A percentile compares a stretch with the other conserved stretches of the same genome.
Evolutionary conservation across 306 rosid species (phyloP).

Genomic region (Mucuna pruriens): DNA sequence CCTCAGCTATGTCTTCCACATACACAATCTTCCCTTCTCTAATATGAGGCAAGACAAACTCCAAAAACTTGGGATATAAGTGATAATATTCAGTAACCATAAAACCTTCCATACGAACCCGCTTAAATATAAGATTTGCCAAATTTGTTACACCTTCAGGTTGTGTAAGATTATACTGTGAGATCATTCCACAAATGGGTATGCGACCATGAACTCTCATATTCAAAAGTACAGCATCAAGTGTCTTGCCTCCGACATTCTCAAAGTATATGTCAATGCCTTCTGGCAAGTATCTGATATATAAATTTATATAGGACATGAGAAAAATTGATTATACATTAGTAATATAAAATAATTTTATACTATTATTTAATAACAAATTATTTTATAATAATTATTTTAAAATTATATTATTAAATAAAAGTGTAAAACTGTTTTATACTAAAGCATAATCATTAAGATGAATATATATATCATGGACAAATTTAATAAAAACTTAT

Average conservation of each 20-base stretch:
- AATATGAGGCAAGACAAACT: slow-evolving; percentile 36
- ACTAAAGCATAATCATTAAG: no score
- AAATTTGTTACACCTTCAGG: slow-evolving; percentile 45
- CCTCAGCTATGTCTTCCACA: slow-evolving; percentile 39
- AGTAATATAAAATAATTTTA: no score
- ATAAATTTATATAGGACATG: background rate
- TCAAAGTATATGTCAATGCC: slow-evolving; percentile 38
- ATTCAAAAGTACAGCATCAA: slow-evolving; percentile 44
- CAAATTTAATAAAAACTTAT: background rate
- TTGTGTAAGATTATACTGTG: slow-evolving; percentile 44
- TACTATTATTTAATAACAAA: no score
- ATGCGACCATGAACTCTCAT: slow-evolving; percentile 43
- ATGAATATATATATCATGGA: no score
- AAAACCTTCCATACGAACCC: slow-evolving; percentile 40
- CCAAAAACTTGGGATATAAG: slow-evolving; percentile 43
- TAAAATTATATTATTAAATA: no score
- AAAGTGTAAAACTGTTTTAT: no score
- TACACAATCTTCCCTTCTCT: slow-evolving; percentile 43
- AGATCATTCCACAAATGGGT: slow-evolving; percentile 45
- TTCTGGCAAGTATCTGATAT: slow-evolving; percentile 35
- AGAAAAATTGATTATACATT: no score
- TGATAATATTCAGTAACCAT: background rate
- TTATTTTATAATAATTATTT: no score
- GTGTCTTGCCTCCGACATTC: slow-evolving; percentile 48
- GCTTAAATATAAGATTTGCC: slow-evolving; percentile 32